Conservation (phyloP, 2,329 filamentous ascomycete genomes). For the Trichoderma polysporum region DNA sequence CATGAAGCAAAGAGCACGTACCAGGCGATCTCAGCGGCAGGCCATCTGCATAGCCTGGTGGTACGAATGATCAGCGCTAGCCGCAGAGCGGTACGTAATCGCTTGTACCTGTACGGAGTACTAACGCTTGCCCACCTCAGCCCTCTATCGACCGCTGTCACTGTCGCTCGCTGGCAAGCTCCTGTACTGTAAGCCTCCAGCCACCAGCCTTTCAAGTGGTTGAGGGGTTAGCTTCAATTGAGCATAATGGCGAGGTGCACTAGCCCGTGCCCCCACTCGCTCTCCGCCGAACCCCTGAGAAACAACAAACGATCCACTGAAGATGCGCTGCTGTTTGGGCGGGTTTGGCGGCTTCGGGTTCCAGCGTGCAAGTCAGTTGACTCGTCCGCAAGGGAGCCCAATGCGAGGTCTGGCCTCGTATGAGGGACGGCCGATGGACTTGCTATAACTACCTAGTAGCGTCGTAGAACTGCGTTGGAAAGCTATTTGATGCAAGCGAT, state of each 20-base stretch:
- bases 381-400: constrained; percentile 18
- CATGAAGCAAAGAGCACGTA: not conserved
- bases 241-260: not conserved
- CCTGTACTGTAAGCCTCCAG: not conserved
- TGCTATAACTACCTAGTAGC: not conserved
- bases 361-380: constrained; percentile 20
- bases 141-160: not conserved
- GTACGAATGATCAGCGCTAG: not conserved
- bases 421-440: not conserved
- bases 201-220: constrained; percentile 4
- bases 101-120: not conserved
- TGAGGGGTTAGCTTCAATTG: no score
- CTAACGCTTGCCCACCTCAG: not conserved
- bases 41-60: no score
- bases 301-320: constrained; percentile 15
- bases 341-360: constrained; percentile 19
- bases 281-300: constrained; percentile 18
- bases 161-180: not conserved
- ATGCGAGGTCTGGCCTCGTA: constrained; percentile 3
- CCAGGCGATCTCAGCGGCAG: no score
- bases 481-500: not conserved
- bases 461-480: no score
- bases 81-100: not conserved
- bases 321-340: constrained; percentile 16
- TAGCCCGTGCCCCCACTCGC: constrained; percentile 9